Evolutionary conservation across 345 rosid species (phyloP).

Genomic region (Stellera chamaejasme): DNA sequence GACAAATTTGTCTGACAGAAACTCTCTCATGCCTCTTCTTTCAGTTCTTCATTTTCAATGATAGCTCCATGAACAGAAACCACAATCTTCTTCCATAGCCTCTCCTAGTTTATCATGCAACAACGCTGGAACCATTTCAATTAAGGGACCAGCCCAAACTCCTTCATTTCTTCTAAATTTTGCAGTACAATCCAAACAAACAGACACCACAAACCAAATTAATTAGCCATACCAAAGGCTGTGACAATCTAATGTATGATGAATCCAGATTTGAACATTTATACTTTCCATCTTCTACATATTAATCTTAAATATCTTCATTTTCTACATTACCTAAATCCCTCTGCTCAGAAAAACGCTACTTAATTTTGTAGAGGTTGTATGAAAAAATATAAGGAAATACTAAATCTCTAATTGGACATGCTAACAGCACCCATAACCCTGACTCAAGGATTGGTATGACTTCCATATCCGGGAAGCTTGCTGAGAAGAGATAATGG

Average conservation of each 20-base stretch:
- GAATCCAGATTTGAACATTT: no score
- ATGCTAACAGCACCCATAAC: conserved; percentile 68
- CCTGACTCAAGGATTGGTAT: conserved; percentile 57
- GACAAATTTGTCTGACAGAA: conserved; percentile 59
- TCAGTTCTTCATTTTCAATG: conserved; percentile 37
- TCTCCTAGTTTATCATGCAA: conserved; percentile 76
- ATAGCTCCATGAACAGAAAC: conserved; percentile 29
- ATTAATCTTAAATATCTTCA: no score
- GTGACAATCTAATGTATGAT: no score
- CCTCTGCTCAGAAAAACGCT: no score
- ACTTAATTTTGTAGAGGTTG: no score
- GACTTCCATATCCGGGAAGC: conserved; percentile 45
- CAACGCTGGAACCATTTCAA: conserved; percentile 50
- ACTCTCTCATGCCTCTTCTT: conserved; percentile 64
- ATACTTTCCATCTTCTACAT: no score
- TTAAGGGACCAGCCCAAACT: conserved; percentile 47
- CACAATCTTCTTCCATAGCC: conserved; percentile 75
- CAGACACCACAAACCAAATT: no score
- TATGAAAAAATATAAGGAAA: no score
- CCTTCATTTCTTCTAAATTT: conserved; percentile 52
- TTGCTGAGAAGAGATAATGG: conserved; percentile 51
- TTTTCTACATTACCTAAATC: no score
- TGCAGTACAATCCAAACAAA: no score
- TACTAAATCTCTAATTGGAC: conserved; percentile 21
- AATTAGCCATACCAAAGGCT: no score